Conservation (phyloP, 306 rosid species). For the Urtica urens region DNA sequence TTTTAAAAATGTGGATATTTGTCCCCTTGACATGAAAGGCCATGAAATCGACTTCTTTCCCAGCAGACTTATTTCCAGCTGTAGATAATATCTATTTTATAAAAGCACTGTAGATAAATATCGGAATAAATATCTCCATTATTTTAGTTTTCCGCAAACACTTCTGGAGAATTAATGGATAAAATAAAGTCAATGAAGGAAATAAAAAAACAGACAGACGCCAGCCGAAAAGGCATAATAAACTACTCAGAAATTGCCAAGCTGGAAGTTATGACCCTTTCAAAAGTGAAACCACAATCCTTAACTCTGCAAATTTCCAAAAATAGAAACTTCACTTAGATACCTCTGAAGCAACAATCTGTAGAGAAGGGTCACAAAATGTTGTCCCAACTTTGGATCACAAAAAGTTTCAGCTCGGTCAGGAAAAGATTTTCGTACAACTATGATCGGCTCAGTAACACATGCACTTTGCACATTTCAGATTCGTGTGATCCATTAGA, state of each 20-base stretch:
- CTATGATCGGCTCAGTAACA: background rate
- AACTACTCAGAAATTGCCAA: background rate
- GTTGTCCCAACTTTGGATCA: background rate
- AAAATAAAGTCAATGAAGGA: background rate
- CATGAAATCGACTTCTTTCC: background rate
- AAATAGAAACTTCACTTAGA: background rate
- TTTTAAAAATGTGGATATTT: background rate
- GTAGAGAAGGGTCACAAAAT: background rate
- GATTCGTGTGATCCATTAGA: too few relatives aligned
- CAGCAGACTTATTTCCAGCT: background rate
- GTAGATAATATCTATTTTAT: too few relatives aligned
- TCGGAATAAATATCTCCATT: too few relatives aligned
- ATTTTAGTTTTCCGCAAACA: background rate
- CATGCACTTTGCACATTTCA: background rate
- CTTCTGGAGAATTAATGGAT: background rate
- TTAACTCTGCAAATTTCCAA: constrained; percentile 1
- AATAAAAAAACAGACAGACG: background rate
- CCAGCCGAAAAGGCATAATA: background rate
- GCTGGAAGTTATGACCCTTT: background rate
- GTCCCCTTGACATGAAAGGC: constrained; percentile 2
- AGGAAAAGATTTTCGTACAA: background rate
- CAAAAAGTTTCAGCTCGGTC: background rate
- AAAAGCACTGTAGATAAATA: too few relatives aligned
- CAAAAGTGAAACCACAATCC: constrained; percentile 8
- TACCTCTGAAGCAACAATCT: background rate